Evolutionary conservation across 306 rosid genomes (phyloP).

Genomic region (Medicago truncatula): MtrunA17r5.0-ANR NC_053045.1:44993501-44994000

Average conservation of each 20-base stretch:
- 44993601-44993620: slow-evolving; percentile 81
- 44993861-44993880: slow-evolving; percentile 2
- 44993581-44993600: slow-evolving; percentile 81
- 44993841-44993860: not conserved
- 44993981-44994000: not conserved
- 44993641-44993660: slow-evolving; percentile 89
- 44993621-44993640: slow-evolving; percentile 81
- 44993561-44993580: slow-evolving; percentile 76
- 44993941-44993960: not conserved
- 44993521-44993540: slow-evolving; percentile 75
- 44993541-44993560: slow-evolving; percentile 70
- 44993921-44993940: not conserved
- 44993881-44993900: slow-evolving; percentile 21
- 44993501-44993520: slow-evolving; percentile 66
- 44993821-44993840: not conserved
- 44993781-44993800: slow-evolving; percentile 2
- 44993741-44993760: slow-evolving; percentile 9
- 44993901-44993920: not conserved
- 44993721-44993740: slow-evolving; percentile 22
- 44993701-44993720: slow-evolving; percentile 23
- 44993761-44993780: slow-evolving; percentile 9
- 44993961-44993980: not conserved
- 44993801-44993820: slow-evolving; percentile 11
- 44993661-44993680: slow-evolving; percentile 83
- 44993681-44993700: slow-evolving; percentile 67